Base-by-base conservation (phyloP, 2,329 filamentous ascomycete genomes). In the Venturiaceae sp. region DNA sequence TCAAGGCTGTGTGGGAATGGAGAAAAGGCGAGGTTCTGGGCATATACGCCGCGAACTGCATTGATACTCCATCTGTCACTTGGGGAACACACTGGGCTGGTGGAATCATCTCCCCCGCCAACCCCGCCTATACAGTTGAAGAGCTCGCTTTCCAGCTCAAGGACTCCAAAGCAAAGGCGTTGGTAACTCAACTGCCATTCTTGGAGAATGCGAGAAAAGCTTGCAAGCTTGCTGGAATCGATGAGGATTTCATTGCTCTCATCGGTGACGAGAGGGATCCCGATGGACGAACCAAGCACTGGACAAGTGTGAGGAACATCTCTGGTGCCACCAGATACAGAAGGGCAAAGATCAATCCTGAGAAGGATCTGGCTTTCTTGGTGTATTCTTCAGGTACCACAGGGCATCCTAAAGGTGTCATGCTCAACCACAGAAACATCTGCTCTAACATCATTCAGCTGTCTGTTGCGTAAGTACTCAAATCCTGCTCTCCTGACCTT, bases 381-480 rank as follows among this genome's bases (percentile, higher is more conserved):
- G 90, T 95, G 0, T 96, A 95, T 71, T 90, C 86, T 88, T 83
- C 63, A 92, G 87, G 92, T 7, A 97, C 92, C 0, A 96, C 92
- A 0, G 92, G 92, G 1, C 75, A 91, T 55, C 92, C 92, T 0
- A 97, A 97, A 72, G 92, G 92, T 16, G 92, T 96, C 14, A 88
- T 90, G 82, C 77, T 96, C 33, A 87, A 84, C 7, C 92, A 97
- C 72, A 72, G 75, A 63, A 96, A 96, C 69, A 85, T 96, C 60
- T 82, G 95, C 11, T 76, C 89, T 60, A 61, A 60, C 14, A 68
- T 84, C 6, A 64, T 81, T 32, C 85, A 88, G 72, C 67, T 79
- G 86, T 19, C 47, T 13, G 32, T 14, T 21, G 34, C 34, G n/a
- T n/a, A n/a, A n/a, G n/a, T n/a, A n/a, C n/a, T n/a, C n/a, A n/a